A percentile compares a stretch with the other conserved stretches of the same genome.
These are phyloP conservation scores for Bromus sterilis DNA, from an alignment of 176 grass and related monocot species.

Conservation along the genomic window DNA sequence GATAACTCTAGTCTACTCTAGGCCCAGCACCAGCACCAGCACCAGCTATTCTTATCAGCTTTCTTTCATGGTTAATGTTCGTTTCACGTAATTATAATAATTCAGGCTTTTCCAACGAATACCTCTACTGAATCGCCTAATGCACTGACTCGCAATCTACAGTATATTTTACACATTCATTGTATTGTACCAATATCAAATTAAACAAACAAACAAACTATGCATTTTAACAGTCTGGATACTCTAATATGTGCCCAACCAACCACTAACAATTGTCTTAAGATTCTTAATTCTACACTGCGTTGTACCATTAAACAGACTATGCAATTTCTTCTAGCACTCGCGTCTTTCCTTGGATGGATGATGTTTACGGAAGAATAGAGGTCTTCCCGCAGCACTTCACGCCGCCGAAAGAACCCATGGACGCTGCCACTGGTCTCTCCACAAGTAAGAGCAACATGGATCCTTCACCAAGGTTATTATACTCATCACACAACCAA, in stretches of 20 bases:
- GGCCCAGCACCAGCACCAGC: too few relatives aligned
- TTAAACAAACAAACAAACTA: not conserved
- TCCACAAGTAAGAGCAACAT: slow-evolving; percentile 37
- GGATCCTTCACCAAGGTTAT: slow-evolving; percentile 58
- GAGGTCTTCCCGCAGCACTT: slow-evolving; percentile 86
- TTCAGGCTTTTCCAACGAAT: too few relatives aligned
- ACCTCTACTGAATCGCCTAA: too few relatives aligned
- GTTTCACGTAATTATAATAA: too few relatives aligned
- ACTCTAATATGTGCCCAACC: not conserved
- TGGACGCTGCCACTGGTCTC: slow-evolving; percentile 25
- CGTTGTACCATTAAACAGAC: slow-evolving; percentile 1
- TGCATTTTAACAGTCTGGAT: not conserved
- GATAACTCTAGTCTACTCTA: too few relatives aligned
- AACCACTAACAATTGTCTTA: not conserved
- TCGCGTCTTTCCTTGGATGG: slow-evolving; percentile 40
- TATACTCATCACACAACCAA: too few relatives aligned
- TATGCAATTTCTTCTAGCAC: slow-evolving; percentile 29
- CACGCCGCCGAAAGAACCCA: slow-evolving; percentile 35
- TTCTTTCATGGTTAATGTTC: too few relatives aligned
- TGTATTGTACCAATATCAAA: too few relatives aligned
- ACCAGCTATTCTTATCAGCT: too few relatives aligned
- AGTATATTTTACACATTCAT: too few relatives aligned
- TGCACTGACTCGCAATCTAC: too few relatives aligned
- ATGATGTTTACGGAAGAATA: slow-evolving; percentile 75
- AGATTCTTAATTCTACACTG: not conserved